Base-by-base conservation (phyloP, 1,139 yeast genomes). In the Debaryomyces udenii region DNA sequence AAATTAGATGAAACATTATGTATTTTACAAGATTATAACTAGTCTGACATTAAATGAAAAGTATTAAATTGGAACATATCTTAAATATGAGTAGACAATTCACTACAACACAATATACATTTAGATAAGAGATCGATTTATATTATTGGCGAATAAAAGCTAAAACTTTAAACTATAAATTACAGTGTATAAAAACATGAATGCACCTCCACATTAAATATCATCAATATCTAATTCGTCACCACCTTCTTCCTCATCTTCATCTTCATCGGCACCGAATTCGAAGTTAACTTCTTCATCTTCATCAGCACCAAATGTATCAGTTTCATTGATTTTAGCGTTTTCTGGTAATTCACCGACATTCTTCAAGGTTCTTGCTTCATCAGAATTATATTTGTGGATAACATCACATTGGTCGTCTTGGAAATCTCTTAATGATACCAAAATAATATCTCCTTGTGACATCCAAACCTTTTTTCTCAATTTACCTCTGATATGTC, bases 391-490 rank as follows among this genome's bases (percentile, higher is more conserved):
- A 72, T 86, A 94, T 71, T 93, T 93, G 70, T 93, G 95, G 42
- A 94, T 93, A 53, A 94, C 98, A 66, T 94, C 99, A 74, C 97
- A 94, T 67, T 87, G 95, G 52, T 89, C 96, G 62, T 93, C 98
- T 70, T 94, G 97, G 82, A 93, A 94, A 61, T 94, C 99, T 78
- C 99, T 89, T 60, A 94, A 80, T 5, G 97, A 90, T 37, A 93
- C 93, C 61, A 94, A 76, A 53, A 94, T 90, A 56, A 94, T 94
- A 64, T 94, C 99, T 71, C 99, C 99, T 70, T 90, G 98, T 35
- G 89, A 87, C 89, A 94, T 91, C 99, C 99, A 94, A 48, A 91
- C 98, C 81, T 93, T 93, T 84, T 94, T 94, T 80, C 99, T 87
- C 74, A 94, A 81, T 68, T 94, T 94, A 56, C 99, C 99, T 78